Percentiles rank a stretch among this genome's conserved stretches.
Evolutionary conservation across 208 protist species (phyloP).

Genomic region (Porcisia deanei): DNA sequence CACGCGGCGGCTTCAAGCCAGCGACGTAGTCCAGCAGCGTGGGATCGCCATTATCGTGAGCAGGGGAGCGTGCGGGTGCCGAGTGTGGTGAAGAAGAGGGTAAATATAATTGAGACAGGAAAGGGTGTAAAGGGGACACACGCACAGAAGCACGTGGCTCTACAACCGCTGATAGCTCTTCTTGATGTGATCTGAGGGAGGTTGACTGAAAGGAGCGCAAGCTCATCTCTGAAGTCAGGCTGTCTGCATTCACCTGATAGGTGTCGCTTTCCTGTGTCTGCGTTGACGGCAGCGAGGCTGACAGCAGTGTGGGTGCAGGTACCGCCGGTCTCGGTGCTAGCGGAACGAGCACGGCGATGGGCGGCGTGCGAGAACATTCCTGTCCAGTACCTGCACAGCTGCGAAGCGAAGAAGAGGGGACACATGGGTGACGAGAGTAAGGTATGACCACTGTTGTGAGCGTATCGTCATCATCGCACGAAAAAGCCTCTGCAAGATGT

Average conservation of each 20-base stretch:
- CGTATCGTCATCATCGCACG: not conserved
- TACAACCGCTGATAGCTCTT: not conserved
- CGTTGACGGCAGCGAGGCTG: not conserved
- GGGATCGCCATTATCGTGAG: not conserved
- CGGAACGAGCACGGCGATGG: conserved; percentile 8
- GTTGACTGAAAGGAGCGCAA: not conserved
- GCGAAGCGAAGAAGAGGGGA: not conserved
- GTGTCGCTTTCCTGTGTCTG: not conserved
- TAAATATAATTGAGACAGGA: not conserved
- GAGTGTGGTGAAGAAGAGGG: not conserved
- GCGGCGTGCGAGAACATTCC: not conserved
- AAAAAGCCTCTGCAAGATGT: not conserved
- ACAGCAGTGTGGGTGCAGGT: not conserved
- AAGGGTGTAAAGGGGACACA: conserved; percentile 4
- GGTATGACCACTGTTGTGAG: not conserved
- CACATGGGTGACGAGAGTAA: not conserved
- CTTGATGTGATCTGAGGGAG: not conserved
- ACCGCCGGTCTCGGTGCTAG: not conserved
- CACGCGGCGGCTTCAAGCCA: conserved; percentile 1
- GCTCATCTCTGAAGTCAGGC: not conserved
- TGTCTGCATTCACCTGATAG: not conserved
- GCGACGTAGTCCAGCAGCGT: conserved; percentile 12
- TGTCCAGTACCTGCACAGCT: not conserved
- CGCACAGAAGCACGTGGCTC: not conserved
- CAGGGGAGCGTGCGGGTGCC: not conserved